A percentile compares a stretch with the other conserved stretches of the same genome.
Conservation (phyloP, 2,329 filamentous ascomycete genomes). For the Botryotinia narcissicola region DNA sequence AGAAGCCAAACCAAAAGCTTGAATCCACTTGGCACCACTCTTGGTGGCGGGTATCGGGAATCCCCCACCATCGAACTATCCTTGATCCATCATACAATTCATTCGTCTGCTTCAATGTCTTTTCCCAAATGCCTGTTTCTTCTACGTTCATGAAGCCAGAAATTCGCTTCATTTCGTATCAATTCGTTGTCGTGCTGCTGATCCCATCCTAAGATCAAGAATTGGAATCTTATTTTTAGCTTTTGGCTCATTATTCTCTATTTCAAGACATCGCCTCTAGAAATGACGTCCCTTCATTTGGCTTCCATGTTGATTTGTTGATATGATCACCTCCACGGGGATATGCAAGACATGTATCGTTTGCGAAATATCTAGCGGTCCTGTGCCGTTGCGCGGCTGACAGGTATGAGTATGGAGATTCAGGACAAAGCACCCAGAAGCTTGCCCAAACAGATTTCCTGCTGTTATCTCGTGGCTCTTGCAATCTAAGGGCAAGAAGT, state of each 20-base stretch:
- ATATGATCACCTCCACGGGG: not conserved
- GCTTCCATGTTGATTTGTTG: not conserved
- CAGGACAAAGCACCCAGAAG: not conserved
- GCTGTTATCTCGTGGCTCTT: not conserved
- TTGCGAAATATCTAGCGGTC: conserved; percentile 1
- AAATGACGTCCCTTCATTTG: not conserved
- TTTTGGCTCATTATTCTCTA: not conserved
- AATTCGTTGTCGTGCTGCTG: not conserved
- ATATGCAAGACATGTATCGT: conserved; percentile 6
- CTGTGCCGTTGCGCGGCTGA: not conserved
- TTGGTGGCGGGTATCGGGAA: conserved; percentile 6
- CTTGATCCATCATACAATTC: not conserved
- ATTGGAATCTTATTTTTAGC: not conserved
- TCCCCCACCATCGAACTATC: not conserved
- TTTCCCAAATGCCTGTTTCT: not conserved
- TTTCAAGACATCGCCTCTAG: not conserved
- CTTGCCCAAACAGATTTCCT: not conserved
- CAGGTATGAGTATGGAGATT: not conserved
- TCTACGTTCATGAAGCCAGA: not conserved
- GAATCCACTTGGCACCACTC: not conserved
- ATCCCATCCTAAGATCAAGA: not conserved
- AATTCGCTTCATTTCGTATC: not conserved
- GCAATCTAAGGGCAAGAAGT: not conserved
- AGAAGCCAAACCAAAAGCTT: conserved; percentile 2
- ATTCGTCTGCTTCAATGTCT: not conserved